A percentile compares a stretch with the other conserved stretches of the same genome.
These are phyloP conservation scores for Suillus plorans DNA, from an alignment of 768 basidiomycete species.

Conservation along the genomic window DNA sequence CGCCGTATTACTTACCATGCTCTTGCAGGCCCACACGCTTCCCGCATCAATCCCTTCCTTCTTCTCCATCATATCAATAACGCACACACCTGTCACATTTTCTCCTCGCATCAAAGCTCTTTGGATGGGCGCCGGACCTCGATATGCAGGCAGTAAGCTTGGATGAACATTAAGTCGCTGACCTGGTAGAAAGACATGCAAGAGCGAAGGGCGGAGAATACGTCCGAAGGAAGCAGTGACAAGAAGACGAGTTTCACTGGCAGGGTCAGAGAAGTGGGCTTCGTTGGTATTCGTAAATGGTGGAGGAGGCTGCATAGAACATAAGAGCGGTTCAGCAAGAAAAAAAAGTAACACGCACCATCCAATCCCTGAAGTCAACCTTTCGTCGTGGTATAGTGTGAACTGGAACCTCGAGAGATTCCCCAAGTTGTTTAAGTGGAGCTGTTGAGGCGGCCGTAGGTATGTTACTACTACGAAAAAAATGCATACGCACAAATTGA, in stretches of 20 bases:
- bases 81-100: conserved; percentile 71
- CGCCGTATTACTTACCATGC: conserved; percentile 45
- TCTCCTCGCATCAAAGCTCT: conserved; percentile 72
- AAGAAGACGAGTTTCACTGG: conserved; percentile 50
- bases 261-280: conserved; percentile 15
- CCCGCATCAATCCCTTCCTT: conserved; percentile 79
- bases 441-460: conserved; percentile 42
- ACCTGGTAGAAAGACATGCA: conserved; percentile 56
- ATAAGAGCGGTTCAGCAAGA: conserved; percentile 1
- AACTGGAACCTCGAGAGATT: conserved; percentile 52
- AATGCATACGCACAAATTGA: conserved; percentile 46
- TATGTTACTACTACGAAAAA: not conserved
- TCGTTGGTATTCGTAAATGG: conserved; percentile 27
- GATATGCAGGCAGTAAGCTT: conserved; percentile 79
- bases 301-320: conserved; percentile 43
- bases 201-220: conserved; percentile 64
- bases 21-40: conserved; percentile 55
- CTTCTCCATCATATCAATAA: conserved; percentile 72
- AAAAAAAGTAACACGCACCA: conserved; percentile 38
- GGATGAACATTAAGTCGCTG: conserved; percentile 87
- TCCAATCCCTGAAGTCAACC: conserved; percentile 63
- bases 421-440: conserved; percentile 62
- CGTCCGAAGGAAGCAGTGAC: conserved; percentile 91
- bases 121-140: conserved; percentile 93
- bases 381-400: conserved; percentile 60